Percentiles rank a stretch among this genome's conserved stretches.
phyloP scores from a whole-genome alignment of 2,329 filamentous ascomycete genomes.

The Fusarium irregulare region DNA sequence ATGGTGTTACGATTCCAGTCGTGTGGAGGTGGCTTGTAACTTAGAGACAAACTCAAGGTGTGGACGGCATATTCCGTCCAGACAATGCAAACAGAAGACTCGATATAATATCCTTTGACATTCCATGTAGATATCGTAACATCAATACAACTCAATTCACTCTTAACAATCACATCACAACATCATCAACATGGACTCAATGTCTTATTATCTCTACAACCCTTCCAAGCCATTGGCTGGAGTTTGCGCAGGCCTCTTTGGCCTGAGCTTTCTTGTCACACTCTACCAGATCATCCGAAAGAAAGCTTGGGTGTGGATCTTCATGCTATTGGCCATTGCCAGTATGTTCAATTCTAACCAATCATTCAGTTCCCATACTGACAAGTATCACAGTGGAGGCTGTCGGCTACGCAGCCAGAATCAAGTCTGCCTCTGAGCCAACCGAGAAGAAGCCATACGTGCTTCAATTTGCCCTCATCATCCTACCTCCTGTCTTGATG shows the following conservation, averaged over 20 bases:
- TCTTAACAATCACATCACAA: neutral
- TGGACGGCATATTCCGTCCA: neutral
- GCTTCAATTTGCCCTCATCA: conserved; percentile 39
- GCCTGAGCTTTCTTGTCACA: conserved; percentile 22
- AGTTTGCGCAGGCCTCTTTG: conserved; percentile 35
- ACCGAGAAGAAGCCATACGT: conserved; percentile 33
- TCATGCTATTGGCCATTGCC: conserved; percentile 33
- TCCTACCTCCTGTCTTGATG: conserved; percentile 41
- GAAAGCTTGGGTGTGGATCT: conserved; percentile 36
- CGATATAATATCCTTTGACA: conserved; percentile 2
- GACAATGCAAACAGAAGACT: neutral
- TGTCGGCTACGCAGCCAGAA: conserved; percentile 31
- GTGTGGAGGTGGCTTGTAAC: neutral
- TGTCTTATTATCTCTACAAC: conserved; percentile 34
- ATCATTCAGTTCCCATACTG: neutral
- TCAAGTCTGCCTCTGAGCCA: conserved; percentile 25
- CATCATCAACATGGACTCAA: conserved; percentile 7
- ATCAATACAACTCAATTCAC: neutral
- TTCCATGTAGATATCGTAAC: neutral
- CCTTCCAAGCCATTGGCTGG: conserved; percentile 34
- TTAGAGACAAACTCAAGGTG: neutral
- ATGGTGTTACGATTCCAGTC: conserved; percentile 4
- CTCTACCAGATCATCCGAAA: conserved; percentile 36
- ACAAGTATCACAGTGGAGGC: conserved; percentile 24
- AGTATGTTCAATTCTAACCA: conserved; percentile 4